Evolutionary conservation across 2,329 filamentous ascomycete genomes (phyloP), one percentile per base, ranked within the genome.

Genomic region (Penicillium decumbens): DNA sequence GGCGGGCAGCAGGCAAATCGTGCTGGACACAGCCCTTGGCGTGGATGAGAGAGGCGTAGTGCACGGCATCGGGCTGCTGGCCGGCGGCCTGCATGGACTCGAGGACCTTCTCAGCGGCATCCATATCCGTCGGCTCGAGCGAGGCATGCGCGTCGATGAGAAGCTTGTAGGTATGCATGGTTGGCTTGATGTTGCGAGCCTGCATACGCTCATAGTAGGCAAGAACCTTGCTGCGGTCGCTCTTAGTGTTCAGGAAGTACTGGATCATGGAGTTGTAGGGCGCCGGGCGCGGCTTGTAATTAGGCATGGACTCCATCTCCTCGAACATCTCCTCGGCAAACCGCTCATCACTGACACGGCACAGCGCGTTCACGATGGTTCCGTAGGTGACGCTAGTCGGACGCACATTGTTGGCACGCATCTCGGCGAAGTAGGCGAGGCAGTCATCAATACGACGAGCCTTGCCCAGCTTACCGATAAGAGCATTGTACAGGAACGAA

Each of bases 251-350:
- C 60, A 97, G 78, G 81, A 97, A 98, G 76, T 95, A 97, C 69
- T 98, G 93, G 83, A 98, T 98, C 84, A 98, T 88, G 72, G 89
- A 95, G 78, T 98, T 96, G 79, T 98, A 98, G 0, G 93, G 93
- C 23, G 93, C 93, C 24, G 93, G 91, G 8, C 93, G 87, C 35
- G 93, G 89, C 78, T 96, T 97, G 81, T 98, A 98, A 77, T 98
- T 98, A 49, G 90, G 87, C 86, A 95, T 95, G 41, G 86, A 83
- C 76, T 98, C 93, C 93, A 98, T 98, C 76, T 98, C 93, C 66
- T 97, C 90, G 66, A 98, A 98, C 62, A 97, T 83, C 72, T 97
- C 90, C 66, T 96, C 93, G 25, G 93, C 93, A 68, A 96, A 95
- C 66, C 92, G 95, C 75, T 97, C 92, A 62, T 98, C 93, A 59